Base-by-base conservation (phyloP, 805 yeast species). In the Starmerella stigmatis region DNA sequence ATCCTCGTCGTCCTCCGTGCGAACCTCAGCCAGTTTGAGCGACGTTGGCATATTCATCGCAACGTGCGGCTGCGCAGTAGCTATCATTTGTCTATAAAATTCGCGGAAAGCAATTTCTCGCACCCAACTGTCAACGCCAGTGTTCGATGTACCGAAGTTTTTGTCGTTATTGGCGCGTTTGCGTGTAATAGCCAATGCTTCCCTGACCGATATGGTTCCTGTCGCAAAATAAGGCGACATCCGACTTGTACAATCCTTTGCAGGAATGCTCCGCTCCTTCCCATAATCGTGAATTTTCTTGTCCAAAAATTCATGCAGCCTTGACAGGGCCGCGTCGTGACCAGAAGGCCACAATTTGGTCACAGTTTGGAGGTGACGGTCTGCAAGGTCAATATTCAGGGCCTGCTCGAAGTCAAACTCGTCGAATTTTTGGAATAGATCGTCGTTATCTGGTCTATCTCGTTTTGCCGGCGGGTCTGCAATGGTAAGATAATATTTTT, bases 41-140 rank as follows among this genome's bases (percentile, higher is more conserved):
- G 69, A 70, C 54, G 66, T 71, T 1, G 79, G 79, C 41, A 65
- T 54, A 53, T 63, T 65, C 76, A 74, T 74, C 41, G 69, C 66
- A 6, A 71, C 56, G 48, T 66, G 70, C 3, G 81, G 81, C 72
- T 75, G 69, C 45, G 66, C 63, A 44, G 65, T 62, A 41, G 73
- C 49, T 7, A 72, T 64, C 56, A 51, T 51, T 50, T 75, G 76
- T 38, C 69, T 64, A 55, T 74, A 75, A 47, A 74, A 75, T 53
- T 75, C 80, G 53, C 79, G 65, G 74, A 78, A 76, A 1, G 79
- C 75, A 9, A 76, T 63, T 54, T 76, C 78, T 29, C 78, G 66
- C 23, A 74, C 63, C 62, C 72, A 75, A 35, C 68, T 68, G 19
- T 65, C 63, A 15, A 63, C 53, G 4, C 73, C 69, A 5, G 55